Base-by-base conservation (phyloP, 306 rosid genomes). In the Cicer bijugum region DNA sequence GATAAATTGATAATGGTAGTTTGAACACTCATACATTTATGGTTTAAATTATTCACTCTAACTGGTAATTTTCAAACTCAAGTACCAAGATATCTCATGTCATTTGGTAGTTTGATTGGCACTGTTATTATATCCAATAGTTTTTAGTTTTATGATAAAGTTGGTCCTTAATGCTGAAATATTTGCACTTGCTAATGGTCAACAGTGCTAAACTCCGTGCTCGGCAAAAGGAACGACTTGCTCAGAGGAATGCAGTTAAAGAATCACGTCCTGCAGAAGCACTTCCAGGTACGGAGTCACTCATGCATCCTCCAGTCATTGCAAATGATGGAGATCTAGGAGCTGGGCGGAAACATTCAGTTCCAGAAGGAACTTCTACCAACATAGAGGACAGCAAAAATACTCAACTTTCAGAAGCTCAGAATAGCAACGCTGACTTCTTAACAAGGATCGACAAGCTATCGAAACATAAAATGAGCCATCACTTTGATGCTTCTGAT, bases 201-300 rank as follows among this genome's bases (percentile, higher is more conserved):
- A 59, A 81, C 96, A 95, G 99, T 84, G 83, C 89, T 69, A 95
- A 75, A 82, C 99, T 95, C 65, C 99, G 99, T 67, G 89, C 96
- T 72, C 92, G 99, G 78, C 97, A 90, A 77, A 95, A 92, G 74
- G 93, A 88, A 46, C 85, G 86, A 72, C 87, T 95, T 76, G 89
- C 97, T 35, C 85, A n/a, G 69, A 86, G 86, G 82, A 86, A 86
- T 53, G 81, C 81, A 5, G 65, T 83, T 74, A 87, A 82, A 76
- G 90, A 83, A 82, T 74, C 86, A 77, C 75, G 12, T 66, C 75
- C 82, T 67, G 60, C 56, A 61, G 96, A 84, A 65, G 88, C 83
- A 75, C 65, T 75, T 66, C 69, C 85, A 70, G 78, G 84, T 35
- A 81, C 75, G 12, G 87, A 84, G 75, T 62, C 85, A 69, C 75